Percentiles rank a stretch among this genome's conserved stretches.
Evolutionary conservation across 2,329 filamentous ascomycete genomes (phyloP).

Genomic region (Pseudophaeomoniella oleicola): DNA sequence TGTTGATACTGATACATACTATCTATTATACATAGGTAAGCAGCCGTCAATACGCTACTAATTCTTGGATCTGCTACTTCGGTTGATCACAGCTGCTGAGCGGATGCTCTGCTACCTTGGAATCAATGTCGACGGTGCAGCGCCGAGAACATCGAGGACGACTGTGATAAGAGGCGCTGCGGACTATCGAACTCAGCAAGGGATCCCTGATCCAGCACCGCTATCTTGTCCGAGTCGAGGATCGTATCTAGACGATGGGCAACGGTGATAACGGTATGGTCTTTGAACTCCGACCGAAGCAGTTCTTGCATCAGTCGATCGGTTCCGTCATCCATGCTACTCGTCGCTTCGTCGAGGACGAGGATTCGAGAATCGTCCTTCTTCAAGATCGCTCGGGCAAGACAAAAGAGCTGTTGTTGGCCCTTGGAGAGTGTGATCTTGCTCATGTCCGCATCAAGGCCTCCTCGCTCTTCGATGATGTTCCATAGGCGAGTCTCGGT

Average conservation of each 20-base stretch:
- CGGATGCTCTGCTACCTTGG: too few relatives aligned
- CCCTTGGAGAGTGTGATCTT: slow-evolving; percentile 27
- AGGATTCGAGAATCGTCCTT: slow-evolving; percentile 46
- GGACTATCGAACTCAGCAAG: slow-evolving; percentile 57
- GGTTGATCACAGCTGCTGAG: too few relatives aligned
- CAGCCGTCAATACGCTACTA: too few relatives aligned
- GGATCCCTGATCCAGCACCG: slow-evolving; percentile 52
- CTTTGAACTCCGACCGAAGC: slow-evolving; percentile 53
- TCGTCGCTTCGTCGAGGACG: slow-evolving; percentile 66
- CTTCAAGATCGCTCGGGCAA: slow-evolving; percentile 31
- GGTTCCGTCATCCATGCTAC: slow-evolving; percentile 60
- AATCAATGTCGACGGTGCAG: too few relatives aligned
- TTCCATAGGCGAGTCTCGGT: slow-evolving; percentile 30
- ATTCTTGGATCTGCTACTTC: too few relatives aligned
- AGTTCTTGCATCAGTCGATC: slow-evolving; percentile 57
- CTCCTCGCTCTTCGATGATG: slow-evolving; percentile 21
- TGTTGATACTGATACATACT: too few relatives aligned
- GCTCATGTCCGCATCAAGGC: slow-evolving; percentile 21
- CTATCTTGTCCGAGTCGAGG: slow-evolving; percentile 57
- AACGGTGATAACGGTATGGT: slow-evolving; percentile 56
- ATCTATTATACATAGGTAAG: too few relatives aligned
- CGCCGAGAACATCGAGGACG: background rate
- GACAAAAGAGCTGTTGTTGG: slow-evolving; percentile 35
- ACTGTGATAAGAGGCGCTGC: too few relatives aligned
- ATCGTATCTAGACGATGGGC: slow-evolving; percentile 62